Evolutionary conservation across 805 yeast genomes (phyloP).

Genomic region (Metschnikowia henanensis): DNA sequence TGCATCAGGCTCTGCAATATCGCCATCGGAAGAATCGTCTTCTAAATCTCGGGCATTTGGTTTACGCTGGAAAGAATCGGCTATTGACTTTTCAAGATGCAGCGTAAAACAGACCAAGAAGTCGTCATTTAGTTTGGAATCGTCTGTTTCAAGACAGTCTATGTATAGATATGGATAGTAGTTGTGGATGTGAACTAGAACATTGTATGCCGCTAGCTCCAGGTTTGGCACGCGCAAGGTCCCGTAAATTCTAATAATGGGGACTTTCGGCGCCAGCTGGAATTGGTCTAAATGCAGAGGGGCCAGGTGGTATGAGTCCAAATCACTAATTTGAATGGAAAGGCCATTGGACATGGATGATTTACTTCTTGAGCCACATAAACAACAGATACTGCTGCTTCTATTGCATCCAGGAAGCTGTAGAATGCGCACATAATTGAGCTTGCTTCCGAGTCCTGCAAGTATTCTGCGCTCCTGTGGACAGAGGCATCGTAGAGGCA

Average conservation of each 20-base stretch:
- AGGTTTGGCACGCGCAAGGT: constrained; percentile 50
- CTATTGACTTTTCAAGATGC: constrained; percentile 46
- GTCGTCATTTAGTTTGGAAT: constrained; percentile 16
- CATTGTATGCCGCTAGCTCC: constrained; percentile 24
- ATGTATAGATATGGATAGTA: constrained; percentile 79
- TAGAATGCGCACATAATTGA: too few species aligned
- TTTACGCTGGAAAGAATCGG: constrained; percentile 35
- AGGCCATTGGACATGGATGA: constrained; percentile 18
- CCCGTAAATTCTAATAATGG: constrained; percentile 79
- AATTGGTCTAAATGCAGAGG: constrained; percentile 56
- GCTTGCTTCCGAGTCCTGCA: too few species aligned
- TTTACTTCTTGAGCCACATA: too few species aligned
- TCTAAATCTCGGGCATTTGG: constrained; percentile 12
- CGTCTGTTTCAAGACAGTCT: constrained; percentile 47
- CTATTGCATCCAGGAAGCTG: too few species aligned
- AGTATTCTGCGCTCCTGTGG: too few species aligned
- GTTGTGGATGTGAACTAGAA: constrained; percentile 75
- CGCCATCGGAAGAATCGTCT: constrained; percentile 13
- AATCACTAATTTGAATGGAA: constrained; percentile 55
- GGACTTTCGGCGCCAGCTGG: constrained; percentile 53
- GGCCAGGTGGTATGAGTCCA: constrained; percentile 62
- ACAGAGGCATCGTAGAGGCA: too few species aligned
- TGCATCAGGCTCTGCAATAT: constrained; percentile 6
- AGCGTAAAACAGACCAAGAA: constrained; percentile 40
- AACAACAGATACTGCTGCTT: too few species aligned